phyloP scores from a whole-genome alignment of 371 early-diverging fungal species.

The Dinochytrium kinnereticum region DNA sequence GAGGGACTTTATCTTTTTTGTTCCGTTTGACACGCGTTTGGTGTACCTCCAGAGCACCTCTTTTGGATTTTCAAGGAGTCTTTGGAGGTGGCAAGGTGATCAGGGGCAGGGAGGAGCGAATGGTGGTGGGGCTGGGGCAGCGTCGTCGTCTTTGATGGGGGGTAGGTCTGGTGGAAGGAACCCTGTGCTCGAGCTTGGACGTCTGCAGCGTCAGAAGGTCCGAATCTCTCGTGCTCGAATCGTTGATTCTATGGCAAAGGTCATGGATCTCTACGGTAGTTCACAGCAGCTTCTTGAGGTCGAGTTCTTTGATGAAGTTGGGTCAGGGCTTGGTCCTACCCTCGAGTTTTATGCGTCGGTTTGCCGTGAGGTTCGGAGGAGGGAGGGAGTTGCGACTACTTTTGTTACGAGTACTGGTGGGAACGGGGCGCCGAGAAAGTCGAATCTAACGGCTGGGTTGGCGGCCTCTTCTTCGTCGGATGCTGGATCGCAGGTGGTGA shows the following conservation, averaged over 20 bases:
- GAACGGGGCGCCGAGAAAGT: background rate
- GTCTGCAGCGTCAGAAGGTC: constrained; percentile 83
- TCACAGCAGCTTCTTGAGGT: constrained; percentile 72
- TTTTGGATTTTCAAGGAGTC: constrained; percentile 83
- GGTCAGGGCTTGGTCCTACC: constrained; percentile 93
- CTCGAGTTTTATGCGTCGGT: constrained; percentile 88
- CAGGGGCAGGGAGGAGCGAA: constrained; percentile 2
- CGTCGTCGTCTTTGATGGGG: too few species aligned
- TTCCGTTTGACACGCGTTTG: constrained; percentile 83
- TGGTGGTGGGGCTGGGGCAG: too few species aligned
- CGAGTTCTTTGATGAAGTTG: constrained; percentile 92
- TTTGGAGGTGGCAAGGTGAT: constrained; percentile 55
- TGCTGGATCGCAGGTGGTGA: background rate
- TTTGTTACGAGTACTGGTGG: background rate
- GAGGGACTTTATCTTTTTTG: constrained; percentile 74
- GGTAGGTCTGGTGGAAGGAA: background rate
- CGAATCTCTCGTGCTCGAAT: constrained; percentile 76
- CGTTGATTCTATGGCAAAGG: constrained; percentile 79
- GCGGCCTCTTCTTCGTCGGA: background rate
- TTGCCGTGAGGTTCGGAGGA: constrained; percentile 73
- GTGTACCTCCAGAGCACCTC: constrained; percentile 80
- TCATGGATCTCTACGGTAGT: constrained; percentile 74
- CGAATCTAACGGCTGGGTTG: constrained; percentile 2
- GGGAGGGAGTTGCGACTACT: constrained; percentile 28
- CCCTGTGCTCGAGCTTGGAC: constrained; percentile 59